Base-by-base conservation (phyloP, 257 asterid genomes). In the Capsicum chinense region DNA sequence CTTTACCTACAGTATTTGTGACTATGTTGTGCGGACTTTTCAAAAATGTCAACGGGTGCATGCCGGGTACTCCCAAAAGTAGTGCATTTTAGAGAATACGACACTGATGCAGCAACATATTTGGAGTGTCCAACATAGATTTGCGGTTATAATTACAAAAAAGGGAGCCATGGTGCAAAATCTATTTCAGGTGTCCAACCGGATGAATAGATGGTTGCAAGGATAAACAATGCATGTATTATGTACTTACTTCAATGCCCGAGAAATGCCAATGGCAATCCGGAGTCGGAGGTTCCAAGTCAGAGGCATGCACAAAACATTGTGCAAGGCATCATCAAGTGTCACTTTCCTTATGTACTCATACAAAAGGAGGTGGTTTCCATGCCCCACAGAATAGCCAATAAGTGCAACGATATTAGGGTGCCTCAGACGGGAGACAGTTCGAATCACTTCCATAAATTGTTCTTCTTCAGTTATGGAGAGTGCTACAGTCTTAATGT, bases 331-430 rank as follows among this genome's bases (percentile, higher is more conserved):
- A 79, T 93, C 91, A 64, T 89, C 87, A 68, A 96, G 98, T 63
- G 97, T 86, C 67, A 93, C 83, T 59, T 87, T 93, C 86, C 94
- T 90, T 81, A 93, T 85, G 87, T 85, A 93, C 79, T 94, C 97
- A 66, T 94, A 94, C 84, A 91, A 92, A 14, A 96, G 88, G 83
- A 94, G 89, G 88, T 94, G 94, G 79, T 92, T 95, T 33, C 93
- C 97, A 59, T 92, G 87, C 87, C 95, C 97, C 92, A 89, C 84
- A 48, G 95, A 92, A 91, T 94, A 96, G 21, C 99, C 99, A 59
- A 90, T 78, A 52, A 96, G 99, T 69, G 90, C 87, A 79, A 90
- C 95, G 3, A 96, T 91, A 88, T 93, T 94, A 11, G 98, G 97
- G 86, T 96, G 99, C 94, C 94, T 92, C 90, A 94, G 83, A 73